Conservation (phyloP, 805 yeast species). For the Peterozyma xylosa region DNA sequence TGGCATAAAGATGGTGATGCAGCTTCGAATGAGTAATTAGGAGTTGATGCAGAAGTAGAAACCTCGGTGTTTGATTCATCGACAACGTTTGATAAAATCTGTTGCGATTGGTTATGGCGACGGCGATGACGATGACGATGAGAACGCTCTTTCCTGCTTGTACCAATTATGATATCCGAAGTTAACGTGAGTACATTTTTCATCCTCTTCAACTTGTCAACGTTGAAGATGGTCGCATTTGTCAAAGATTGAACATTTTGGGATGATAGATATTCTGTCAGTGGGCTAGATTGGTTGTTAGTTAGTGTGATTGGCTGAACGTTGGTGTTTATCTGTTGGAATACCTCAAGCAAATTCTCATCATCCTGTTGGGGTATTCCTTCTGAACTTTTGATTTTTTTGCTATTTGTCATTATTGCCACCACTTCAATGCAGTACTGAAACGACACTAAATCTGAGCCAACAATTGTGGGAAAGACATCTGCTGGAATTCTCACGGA, state of each 20-base stretch:
- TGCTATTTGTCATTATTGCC: conserved; percentile 68
- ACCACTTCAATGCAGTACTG: conserved; percentile 81
- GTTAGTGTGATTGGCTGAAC: neutral
- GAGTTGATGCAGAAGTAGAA: neutral
- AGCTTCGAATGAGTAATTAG: neutral
- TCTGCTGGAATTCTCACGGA: conserved; percentile 73
- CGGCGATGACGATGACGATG: neutral
- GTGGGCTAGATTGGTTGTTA: neutral
- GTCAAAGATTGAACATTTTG: neutral
- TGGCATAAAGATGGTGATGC: neutral
- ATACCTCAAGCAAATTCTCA: conserved; percentile 5
- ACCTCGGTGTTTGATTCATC: neutral
- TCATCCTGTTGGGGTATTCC: conserved; percentile 1
- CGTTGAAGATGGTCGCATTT: conserved; percentile 48
- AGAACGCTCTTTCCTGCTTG: conserved; percentile 39
- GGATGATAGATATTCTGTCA: too few species aligned
- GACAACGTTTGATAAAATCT: too few species aligned
- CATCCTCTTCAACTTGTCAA: conserved; percentile 68
- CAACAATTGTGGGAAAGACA: conserved; percentile 75
- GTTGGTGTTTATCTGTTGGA: neutral
- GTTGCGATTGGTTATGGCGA: neutral
- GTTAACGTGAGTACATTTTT: conserved; percentile 77
- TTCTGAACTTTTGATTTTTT: conserved; percentile 17
- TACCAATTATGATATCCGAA: conserved; percentile 75
- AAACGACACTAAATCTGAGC: conserved; percentile 65